phyloP scores from a whole-genome alignment of 768 basidiomycete species.

The Collybia nuda region DNA sequence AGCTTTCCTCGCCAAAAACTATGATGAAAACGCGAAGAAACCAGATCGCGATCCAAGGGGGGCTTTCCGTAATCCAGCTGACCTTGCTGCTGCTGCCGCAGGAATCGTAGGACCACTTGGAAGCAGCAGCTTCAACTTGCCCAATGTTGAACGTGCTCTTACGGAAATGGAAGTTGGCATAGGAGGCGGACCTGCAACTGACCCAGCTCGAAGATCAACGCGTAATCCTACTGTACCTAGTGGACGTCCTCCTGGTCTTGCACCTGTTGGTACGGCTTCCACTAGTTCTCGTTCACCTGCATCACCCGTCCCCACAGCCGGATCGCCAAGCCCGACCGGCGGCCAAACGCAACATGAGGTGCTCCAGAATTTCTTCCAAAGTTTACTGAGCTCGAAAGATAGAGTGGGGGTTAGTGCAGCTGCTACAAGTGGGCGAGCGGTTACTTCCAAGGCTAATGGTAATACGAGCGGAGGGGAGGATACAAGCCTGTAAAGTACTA shows the following conservation, averaged over 20 bases:
- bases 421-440: conserved; percentile 20
- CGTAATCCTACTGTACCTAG: conserved; percentile 31
- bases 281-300: conserved; percentile 33
- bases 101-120: conserved; percentile 95
- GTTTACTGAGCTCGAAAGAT: conserved; percentile 70
- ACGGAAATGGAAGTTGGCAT: conserved; percentile 81
- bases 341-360: conserved; percentile 82
- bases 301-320: conserved; percentile 32
- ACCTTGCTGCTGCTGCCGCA: conserved; percentile 51
- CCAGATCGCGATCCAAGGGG: conserved; percentile 87
- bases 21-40: conserved; percentile 90
- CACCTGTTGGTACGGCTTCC: conserved; percentile 35
- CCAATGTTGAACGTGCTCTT: conserved; percentile 85
- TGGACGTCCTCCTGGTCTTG: conserved; percentile 38
- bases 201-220: conserved; percentile 16
- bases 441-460: conserved; percentile 30
- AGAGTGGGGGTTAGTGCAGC: conserved; percentile 31
- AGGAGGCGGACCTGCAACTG: conserved; percentile 27
- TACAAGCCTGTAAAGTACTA: conserved; percentile 3
- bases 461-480: conserved; percentile 36
- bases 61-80: conserved; percentile 78
- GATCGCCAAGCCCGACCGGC: conserved; percentile 42
- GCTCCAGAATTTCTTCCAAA: conserved; percentile 86
- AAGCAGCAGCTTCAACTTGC: conserved; percentile 81
- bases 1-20: conserved; percentile 86